Percentiles rank a stretch among this genome's conserved stretches.
Conservation (phyloP, 2,329 filamentous ascomycete genomes). For the Dryadomyces quercus-mongolicae region DNA sequence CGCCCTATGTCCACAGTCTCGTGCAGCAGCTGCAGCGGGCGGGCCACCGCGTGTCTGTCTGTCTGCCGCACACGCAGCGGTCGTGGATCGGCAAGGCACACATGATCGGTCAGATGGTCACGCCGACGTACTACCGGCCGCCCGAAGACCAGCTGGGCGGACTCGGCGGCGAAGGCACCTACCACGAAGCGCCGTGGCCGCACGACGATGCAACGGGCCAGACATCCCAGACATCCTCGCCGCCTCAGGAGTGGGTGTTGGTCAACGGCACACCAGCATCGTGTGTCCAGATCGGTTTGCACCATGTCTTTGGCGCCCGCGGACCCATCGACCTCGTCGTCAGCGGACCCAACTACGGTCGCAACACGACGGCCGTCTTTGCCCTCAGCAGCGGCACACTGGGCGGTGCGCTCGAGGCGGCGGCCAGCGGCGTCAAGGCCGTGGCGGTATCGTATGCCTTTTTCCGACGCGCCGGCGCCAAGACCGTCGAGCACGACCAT, state of each 20-base stretch:
- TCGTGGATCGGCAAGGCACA: slow-evolving; percentile 99
- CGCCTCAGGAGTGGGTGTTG: slow-evolving; percentile 63
- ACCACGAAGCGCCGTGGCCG: slow-evolving; percentile 42
- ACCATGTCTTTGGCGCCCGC: slow-evolving; percentile 64
- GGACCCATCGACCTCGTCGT: slow-evolving; percentile 66
- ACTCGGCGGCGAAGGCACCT: slow-evolving; percentile 34
- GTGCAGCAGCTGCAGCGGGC: slow-evolving; percentile 57
- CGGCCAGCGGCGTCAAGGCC: slow-evolving; percentile 54
- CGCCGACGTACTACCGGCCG: slow-evolving; percentile 70
- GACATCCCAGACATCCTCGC: slow-evolving; percentile 30
- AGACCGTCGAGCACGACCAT: slow-evolving; percentile 61
- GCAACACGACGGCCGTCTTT: slow-evolving; percentile 72
- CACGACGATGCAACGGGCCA: slow-evolving; percentile 19
- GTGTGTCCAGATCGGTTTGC: slow-evolving; percentile 70
- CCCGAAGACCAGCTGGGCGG: slow-evolving; percentile 13
- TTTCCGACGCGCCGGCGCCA: slow-evolving; percentile 37
- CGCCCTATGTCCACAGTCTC: slow-evolving; percentile 68
- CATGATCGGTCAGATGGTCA: slow-evolving; percentile 80
- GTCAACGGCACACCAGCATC: slow-evolving; percentile 72
- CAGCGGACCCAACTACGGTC: slow-evolving; percentile 71
- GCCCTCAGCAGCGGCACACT: slow-evolving; percentile 67
- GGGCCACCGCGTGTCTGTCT: slow-evolving; percentile 82
- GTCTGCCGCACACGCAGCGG: slow-evolving; percentile 80
- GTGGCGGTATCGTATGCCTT: slow-evolving; percentile 89
- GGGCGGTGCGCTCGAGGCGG: slow-evolving; percentile 66